phyloP scores from a whole-genome alignment of 768 basidiomycete species.

The Suillus hirtellus region DNA sequence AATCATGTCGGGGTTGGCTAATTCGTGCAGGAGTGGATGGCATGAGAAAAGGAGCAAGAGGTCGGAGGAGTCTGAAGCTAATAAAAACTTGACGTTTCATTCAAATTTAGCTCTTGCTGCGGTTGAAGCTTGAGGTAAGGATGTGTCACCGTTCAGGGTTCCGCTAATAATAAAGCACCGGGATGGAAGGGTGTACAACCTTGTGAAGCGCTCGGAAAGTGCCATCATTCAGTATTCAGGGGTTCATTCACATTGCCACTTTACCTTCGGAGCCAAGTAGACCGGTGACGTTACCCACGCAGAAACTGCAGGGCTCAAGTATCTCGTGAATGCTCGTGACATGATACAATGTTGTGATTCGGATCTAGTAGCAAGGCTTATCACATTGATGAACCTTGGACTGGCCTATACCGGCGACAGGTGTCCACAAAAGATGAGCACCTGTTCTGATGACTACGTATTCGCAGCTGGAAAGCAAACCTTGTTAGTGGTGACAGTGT shows the following conservation, averaged over 20 bases:
- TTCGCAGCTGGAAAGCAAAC: not conserved
- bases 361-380: not conserved
- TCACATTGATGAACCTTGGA: not conserved
- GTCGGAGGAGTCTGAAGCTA: not conserved
- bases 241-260: not conserved
- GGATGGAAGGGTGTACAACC: not conserved
- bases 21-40: not conserved
- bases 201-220: not conserved
- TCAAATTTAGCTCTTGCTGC: not conserved
- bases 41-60: not conserved
- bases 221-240: not conserved
- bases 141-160: not conserved
- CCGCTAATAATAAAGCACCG: not conserved
- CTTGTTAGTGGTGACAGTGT: not conserved
- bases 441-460: not conserved
- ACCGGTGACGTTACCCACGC: not conserved
- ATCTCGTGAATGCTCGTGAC: not conserved
- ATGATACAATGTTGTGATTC: not conserved
- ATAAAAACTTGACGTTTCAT: not conserved
- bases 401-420: not conserved
- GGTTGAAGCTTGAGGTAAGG: not conserved
- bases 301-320: not conserved
- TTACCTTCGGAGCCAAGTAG: not conserved
- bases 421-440: not conserved
- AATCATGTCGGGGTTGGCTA: not conserved